Evolutionary conservation across 1,139 yeast species (phyloP).

Genomic region (Ogataea hybrid): DNA sequence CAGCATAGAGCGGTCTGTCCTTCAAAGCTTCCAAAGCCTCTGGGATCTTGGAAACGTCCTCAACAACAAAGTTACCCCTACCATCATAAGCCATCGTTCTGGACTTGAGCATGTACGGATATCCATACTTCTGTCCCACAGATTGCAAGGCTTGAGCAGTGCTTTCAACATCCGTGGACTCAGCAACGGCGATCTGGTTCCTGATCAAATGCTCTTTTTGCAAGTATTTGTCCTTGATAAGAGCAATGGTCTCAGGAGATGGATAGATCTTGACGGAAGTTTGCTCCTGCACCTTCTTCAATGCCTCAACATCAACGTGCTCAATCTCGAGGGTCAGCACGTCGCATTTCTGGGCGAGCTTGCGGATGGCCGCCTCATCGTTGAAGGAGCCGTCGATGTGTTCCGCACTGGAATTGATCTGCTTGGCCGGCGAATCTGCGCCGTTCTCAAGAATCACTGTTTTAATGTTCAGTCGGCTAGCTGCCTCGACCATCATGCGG

Average conservation of each 20-base stretch:
- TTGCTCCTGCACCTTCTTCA: constrained; percentile 55
- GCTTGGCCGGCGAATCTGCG: constrained; percentile 86
- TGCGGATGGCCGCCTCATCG: constrained; percentile 68
- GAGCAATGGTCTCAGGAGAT: constrained; percentile 82
- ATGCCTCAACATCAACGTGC: constrained; percentile 88
- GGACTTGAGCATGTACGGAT: constrained; percentile 87
- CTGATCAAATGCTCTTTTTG: constrained; percentile 78
- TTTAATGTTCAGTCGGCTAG: constrained; percentile 81
- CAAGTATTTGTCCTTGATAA: constrained; percentile 86
- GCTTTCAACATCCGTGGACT: constrained; percentile 59
- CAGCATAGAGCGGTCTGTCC: constrained; percentile 85
- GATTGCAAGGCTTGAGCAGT: constrained; percentile 47
- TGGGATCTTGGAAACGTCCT: constrained; percentile 43
- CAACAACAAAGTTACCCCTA: constrained; percentile 91
- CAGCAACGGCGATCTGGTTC: constrained; percentile 73
- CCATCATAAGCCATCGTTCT: constrained; percentile 97
- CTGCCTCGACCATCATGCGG: constrained; percentile 98
- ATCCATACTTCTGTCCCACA: constrained; percentile 70
- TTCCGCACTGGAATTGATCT: constrained; percentile 72
- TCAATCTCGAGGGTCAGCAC: constrained; percentile 94
- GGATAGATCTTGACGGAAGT: constrained; percentile 75
- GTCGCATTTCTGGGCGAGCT: constrained; percentile 77
- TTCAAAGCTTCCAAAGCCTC: constrained; percentile 66
- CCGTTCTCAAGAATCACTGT: constrained; percentile 79
- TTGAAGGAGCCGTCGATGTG: constrained; percentile 90